Evolutionary conservation across 2,329 filamentous ascomycete species (phyloP), one percentile per base, ranked within the genome.

Genomic region (Arachnopeziza araneosa): DNA sequence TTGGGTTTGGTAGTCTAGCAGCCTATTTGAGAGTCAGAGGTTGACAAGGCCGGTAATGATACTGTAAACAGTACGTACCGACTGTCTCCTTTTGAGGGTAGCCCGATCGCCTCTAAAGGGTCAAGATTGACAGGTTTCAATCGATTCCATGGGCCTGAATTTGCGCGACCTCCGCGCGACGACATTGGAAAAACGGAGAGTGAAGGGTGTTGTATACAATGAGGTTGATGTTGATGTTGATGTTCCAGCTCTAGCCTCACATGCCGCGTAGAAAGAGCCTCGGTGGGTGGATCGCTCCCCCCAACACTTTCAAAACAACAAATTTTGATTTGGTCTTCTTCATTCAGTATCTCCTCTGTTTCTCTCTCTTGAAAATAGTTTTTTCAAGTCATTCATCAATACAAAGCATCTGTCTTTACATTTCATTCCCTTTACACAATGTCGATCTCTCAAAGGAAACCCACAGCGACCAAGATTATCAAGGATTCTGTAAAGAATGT

Each of bases 11-110:
- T 82, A 78, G 68, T 93, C 86, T 60, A 90, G 82, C 44, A 93
- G 77, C 69, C 89, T 91, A 48, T n/a, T 10, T 14, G 12, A 9
- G 36, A 50, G 24, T 26, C 19, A 4, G 51, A 21, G 53, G 50
- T 51, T 30, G 23, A 52, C 24, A 26, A 14, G 30, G 52, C 24
- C 26, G 53, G 24, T 54, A 54, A 52, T 36, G 59, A 49, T 23
- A 52, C 19, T n/a, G 30, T 17, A 51, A 23, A 21, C 24, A 49
- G 57, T 23, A 63, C 60, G 56, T 79, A 93, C 92, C 89, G 88
- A 54, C 82, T 89, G 74, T 98, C 93, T 56, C 93, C 93, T 72
- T 96, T 97, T 1, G 92, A 96, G 4, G 91, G 91, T 65, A 96
- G 81, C 1, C 93, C 93, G 66, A 96, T 89, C 62, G 80, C 83